Conservation (phyloP, 2,329 filamentous ascomycete genomes). For the Colletotrichum scovillei region DNA sequence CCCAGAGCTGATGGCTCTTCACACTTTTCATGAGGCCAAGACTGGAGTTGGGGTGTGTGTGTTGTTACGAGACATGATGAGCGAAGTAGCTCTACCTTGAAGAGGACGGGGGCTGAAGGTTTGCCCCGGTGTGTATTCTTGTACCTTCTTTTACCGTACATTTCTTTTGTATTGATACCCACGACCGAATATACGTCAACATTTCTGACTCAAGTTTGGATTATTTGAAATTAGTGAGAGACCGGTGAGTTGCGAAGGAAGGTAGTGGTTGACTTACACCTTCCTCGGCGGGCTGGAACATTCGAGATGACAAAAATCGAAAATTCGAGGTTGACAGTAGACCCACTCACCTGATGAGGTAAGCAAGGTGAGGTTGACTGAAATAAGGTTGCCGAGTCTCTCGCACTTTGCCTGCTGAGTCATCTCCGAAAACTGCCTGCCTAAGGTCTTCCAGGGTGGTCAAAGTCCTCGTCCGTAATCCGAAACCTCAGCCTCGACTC, state of each 20-base stretch:
- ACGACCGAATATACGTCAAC: background rate
- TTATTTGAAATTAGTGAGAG: background rate
- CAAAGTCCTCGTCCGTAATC: slow-evolving; percentile 21
- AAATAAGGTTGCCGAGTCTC: background rate
- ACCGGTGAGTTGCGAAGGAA: background rate
- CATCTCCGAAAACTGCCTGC: slow-evolving; percentile 6
- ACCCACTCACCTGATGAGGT: background rate
- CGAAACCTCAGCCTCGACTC: slow-evolving; percentile 21
- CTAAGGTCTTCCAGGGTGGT: background rate
- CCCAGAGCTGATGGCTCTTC: background rate
- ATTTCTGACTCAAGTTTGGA: background rate
- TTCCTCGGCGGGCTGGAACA: background rate
- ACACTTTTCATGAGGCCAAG: background rate
- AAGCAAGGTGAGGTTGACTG: too few relatives aligned
- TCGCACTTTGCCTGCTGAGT: slow-evolving; percentile 12
- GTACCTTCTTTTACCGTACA: slow-evolving; percentile 3
- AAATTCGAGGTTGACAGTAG: background rate
- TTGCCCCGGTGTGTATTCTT: background rate
- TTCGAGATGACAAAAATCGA: background rate
- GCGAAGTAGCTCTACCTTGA: too few relatives aligned
- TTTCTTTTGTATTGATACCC: slow-evolving; percentile 22
- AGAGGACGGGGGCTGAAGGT: background rate
- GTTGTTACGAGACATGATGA: background rate
- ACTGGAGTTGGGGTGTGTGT: background rate
- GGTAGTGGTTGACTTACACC: background rate